A percentile compares a stretch with the other conserved stretches of the same genome.
These are phyloP conservation scores for Penicillium glabrum DNA, from an alignment of 2,329 filamentous ascomycete species.

Conservation along the genomic window DNA sequence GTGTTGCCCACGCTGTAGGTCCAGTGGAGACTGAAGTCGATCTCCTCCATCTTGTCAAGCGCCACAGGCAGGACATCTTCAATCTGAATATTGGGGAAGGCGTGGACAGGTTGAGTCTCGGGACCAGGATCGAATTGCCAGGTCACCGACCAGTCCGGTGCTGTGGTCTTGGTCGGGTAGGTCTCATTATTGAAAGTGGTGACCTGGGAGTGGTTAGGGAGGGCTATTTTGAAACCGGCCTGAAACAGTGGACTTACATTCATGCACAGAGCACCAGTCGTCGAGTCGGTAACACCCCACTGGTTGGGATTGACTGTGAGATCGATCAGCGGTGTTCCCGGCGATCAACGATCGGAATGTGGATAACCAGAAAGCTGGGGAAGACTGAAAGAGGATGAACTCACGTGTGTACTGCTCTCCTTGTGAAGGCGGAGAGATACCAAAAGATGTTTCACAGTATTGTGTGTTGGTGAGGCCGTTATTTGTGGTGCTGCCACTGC, in stretches of 20 bases:
- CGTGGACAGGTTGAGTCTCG: conserved; percentile 51
- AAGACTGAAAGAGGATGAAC: conserved; percentile 20
- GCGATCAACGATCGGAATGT: not conserved
- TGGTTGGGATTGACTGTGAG: conserved; percentile 56
- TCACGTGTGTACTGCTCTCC: conserved; percentile 51
- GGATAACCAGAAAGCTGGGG: not conserved
- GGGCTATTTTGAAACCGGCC: not conserved
- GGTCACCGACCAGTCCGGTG: conserved; percentile 54
- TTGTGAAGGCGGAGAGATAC: conserved; percentile 47
- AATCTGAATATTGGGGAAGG: conserved; percentile 56
- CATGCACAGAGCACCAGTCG: conserved; percentile 50
- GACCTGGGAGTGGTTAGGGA: conserved; percentile 36
- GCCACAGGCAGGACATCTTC: conserved; percentile 47
- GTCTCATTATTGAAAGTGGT: conserved; percentile 53
- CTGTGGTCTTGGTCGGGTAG: conserved; percentile 48
- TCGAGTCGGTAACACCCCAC: conserved; percentile 48
- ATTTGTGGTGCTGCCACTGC: conserved; percentile 17
- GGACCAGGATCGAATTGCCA: conserved; percentile 53
- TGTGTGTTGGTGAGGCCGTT: conserved; percentile 36
- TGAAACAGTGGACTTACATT: conserved; percentile 45
- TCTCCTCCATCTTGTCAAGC: conserved; percentile 39
- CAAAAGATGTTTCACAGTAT: conserved; percentile 48
- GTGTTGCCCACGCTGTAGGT: conserved; percentile 50
- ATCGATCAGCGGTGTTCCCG: not conserved
- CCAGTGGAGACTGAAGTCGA: conserved; percentile 53